A percentile compares a stretch with the other conserved stretches of the same genome.
These are phyloP conservation scores for Inga leiocalycina DNA, from an alignment of 306 rosid species.

Conservation along the genomic window DNA sequence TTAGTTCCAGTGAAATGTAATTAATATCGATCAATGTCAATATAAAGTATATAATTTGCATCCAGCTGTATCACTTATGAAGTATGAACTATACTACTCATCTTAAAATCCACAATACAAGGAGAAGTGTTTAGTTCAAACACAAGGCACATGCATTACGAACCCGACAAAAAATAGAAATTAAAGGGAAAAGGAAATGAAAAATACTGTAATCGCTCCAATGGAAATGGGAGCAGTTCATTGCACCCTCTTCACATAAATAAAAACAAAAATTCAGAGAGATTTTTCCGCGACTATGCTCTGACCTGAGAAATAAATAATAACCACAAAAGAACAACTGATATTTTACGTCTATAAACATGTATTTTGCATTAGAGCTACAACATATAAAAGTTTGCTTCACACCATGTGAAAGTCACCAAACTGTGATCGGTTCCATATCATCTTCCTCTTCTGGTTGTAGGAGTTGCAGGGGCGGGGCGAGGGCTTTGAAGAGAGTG, in stretches of 20 bases:
- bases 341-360: slow-evolving; percentile 40
- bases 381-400: slow-evolving; percentile 16
- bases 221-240: slow-evolving; percentile 38
- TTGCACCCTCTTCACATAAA: slow-evolving; percentile 21
- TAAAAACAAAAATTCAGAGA: too few relatives aligned
- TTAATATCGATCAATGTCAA: neutral
- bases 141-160: slow-evolving; percentile 17
- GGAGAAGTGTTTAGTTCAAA: neutral
- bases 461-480: slow-evolving; percentile 62
- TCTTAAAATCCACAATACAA: neutral
- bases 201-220: slow-evolving; percentile 30
- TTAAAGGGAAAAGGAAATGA: slow-evolving; percentile 7
- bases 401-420: slow-evolving; percentile 33
- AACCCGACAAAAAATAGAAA: slow-evolving; percentile 31
- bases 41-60: neutral
- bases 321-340: slow-evolving; percentile 29
- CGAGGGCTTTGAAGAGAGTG: slow-evolving; percentile 59
- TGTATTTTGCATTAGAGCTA: slow-evolving; percentile 25
- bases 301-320: slow-evolving; percentile 16
- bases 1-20: neutral
- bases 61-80: neutral
- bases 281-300: slow-evolving; percentile 23
- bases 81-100: neutral
- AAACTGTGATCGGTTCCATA: slow-evolving; percentile 41
- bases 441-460: slow-evolving; percentile 55